Percentiles rank a stretch among this genome's conserved stretches.
Evolutionary conservation across 805 yeast genomes (phyloP).

Genomic region (Dipodascus albidus): DNA sequence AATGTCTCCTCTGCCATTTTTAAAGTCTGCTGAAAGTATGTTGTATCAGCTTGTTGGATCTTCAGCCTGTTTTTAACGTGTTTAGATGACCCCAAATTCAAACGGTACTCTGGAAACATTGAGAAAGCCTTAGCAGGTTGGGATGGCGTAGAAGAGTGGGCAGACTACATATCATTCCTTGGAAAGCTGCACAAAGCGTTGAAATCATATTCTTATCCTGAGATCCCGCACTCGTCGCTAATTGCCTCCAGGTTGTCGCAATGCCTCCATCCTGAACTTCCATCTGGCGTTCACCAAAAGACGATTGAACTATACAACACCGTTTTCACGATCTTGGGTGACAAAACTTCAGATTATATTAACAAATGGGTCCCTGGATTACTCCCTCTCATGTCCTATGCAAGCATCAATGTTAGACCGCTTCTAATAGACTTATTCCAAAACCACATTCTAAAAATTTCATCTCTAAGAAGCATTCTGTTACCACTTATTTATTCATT

Average conservation of each 20-base stretch:
- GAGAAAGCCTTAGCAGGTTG: constrained; percentile 65
- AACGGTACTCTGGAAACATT: constrained; percentile 52
- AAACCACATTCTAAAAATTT: constrained; percentile 41
- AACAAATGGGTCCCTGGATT: constrained; percentile 85
- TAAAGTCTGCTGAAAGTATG: constrained; percentile 9
- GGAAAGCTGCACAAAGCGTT: constrained; percentile 69
- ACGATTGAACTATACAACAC: constrained; percentile 65
- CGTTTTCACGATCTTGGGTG: constrained; percentile 57
- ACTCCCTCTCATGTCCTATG: constrained; percentile 79
- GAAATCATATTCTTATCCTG: constrained; percentile 32
- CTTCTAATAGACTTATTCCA: constrained; percentile 54
- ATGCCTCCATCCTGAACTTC: constrained; percentile 70
- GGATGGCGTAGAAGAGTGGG: constrained; percentile 91
- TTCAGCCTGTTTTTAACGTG: background rate
- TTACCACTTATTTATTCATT: constrained; percentile 65
- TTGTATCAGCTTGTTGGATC: background rate
- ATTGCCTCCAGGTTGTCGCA: constrained; percentile 65
- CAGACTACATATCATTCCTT: constrained; percentile 87
- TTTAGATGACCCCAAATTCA: constrained; percentile 43
- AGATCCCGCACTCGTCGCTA: constrained; percentile 53
- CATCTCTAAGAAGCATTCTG: constrained; percentile 44
- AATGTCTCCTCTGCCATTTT: constrained; percentile 13
- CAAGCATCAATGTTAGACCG: constrained; percentile 81
- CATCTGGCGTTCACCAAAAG: constrained; percentile 93
- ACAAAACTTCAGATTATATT: constrained; percentile 43